These are phyloP conservation scores for Dacryopinax spathularia DNA, from an alignment of 768 basidiomycete genomes.

Conservation along the genomic window DNA sequence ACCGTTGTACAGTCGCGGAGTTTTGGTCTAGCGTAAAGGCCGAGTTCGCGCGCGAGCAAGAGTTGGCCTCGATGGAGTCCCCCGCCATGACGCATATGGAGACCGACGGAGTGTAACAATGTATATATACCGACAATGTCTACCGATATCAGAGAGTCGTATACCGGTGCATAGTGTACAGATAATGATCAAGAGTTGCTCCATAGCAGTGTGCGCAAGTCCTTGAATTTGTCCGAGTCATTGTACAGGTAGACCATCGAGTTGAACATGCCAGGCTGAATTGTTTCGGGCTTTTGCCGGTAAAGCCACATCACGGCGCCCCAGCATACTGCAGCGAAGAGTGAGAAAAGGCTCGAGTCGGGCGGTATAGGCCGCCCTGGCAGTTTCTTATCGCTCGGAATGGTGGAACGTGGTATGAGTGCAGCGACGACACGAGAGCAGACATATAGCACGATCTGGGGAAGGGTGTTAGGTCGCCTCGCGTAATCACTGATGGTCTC, in stretches of 20 bases:
- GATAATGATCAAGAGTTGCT: slow-evolving; percentile 51
- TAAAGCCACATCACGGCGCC: slow-evolving; percentile 96
- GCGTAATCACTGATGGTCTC: too few relatives aligned
- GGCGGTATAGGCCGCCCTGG: slow-evolving; percentile 56
- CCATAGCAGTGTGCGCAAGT: slow-evolving; percentile 76
- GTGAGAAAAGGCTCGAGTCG: slow-evolving; percentile 65
- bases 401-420: slow-evolving; percentile 64
- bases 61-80: background rate
- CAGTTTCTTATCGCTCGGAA: slow-evolving; percentile 20
- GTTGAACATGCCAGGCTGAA: slow-evolving; percentile 94
- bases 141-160: background rate
- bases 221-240: slow-evolving; percentile 78
- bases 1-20: background rate
- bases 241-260: slow-evolving; percentile 92
- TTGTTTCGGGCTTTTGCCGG: slow-evolving; percentile 69
- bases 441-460: slow-evolving; percentile 93
- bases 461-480: background rate
- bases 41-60: background rate
- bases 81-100: background rate
- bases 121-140: background rate
- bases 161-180: background rate
- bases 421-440: slow-evolving; percentile 83
- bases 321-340: slow-evolving; percentile 84
- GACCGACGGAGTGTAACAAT: background rate
- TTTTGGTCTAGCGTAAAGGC: background rate